Base-by-base conservation (phyloP, 768 basidiomycete genomes). In the Lentinula sp. region DNA sequence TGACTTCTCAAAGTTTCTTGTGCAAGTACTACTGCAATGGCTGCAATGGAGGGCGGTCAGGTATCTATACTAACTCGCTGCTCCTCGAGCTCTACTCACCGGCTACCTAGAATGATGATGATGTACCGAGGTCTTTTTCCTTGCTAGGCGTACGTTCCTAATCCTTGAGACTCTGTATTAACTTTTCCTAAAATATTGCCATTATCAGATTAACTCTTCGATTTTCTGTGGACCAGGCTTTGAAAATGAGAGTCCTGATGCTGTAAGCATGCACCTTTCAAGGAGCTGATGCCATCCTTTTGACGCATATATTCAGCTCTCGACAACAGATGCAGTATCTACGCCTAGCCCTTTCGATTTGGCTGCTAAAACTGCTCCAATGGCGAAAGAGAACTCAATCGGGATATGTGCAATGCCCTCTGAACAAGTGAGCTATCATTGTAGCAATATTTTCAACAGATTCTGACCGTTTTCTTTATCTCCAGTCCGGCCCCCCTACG, bases 141-240 rank as follows among this genome's bases (percentile, higher is more conserved):
- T 35, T 36, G 33, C 15, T 36, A 16, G 4, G 0, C 6, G 50
- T 51, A 51, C n/a, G 12, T 33, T 51, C 15, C 6, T 23, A 3
- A 48, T 18, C 4, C 46, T n/a, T n/a, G 46, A 18, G 18, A 16
- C 16, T 15, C 15, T 10, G 39, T 15, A 41, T 15, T 41, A 12
- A 41, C 39, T 13, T 41, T 4, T 10, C 4, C 13, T 16, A 16
- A n/a, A 48, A 7, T 20, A 35, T 18, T 33, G 6, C 15, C 12
- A 20, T 41, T 6, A 18, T 13, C 37, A 41, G 55, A 56, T 23
- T 12, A 4, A 18, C n/a, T n/a, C 37, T 41, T 41, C 41, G 18
- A 43, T 68, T 42, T 67, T 68, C 53, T 63, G 61, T 45, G 66
- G 68, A 8, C 68, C 66, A 9, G 67, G 65, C 55, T 69, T 69